Percentiles rank a stretch among this genome's conserved stretches.
Evolutionary conservation across 345 rosid species (phyloP).

Genomic region (Aquilaria malaccensis): DNA sequence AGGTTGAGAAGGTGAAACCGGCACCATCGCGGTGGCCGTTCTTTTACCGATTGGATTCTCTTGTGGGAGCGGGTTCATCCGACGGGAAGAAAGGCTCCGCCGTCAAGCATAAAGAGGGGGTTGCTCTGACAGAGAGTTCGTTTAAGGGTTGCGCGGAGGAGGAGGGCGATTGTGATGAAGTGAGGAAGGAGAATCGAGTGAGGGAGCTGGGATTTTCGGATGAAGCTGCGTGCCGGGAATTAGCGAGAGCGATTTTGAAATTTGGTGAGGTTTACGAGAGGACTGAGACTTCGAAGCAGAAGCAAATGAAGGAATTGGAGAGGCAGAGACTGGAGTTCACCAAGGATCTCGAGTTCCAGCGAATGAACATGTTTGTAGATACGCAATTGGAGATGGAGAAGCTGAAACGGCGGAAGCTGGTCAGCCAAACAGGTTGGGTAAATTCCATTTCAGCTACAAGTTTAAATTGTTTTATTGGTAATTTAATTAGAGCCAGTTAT

Average conservation of each 20-base stretch:
- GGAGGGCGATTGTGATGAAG: conserved; percentile 39
- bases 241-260: conserved; percentile 55
- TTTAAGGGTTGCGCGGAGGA: conserved; percentile 26
- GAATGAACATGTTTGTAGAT: conserved; percentile 67
- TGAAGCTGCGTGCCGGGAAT: conserved; percentile 42
- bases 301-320: conserved; percentile 70
- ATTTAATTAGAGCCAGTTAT: no score
- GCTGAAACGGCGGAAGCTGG: conserved; percentile 30
- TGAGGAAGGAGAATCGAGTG: conserved; percentile 35
- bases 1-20: no score
- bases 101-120: conserved; percentile 16
- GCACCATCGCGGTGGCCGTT: no score
- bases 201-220: conserved; percentile 32
- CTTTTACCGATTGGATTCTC: conserved; percentile 17
- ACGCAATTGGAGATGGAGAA: conserved; percentile 62
- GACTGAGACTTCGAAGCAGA: conserved; percentile 54
- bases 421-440: conserved; percentile 22
- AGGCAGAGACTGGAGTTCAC: conserved; percentile 71
- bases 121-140: conserved; percentile 36
- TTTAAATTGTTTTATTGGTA: no score
- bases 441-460: no score
- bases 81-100: conserved; percentile 23
- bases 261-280: conserved; percentile 68
- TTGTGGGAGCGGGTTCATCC: conserved; percentile 39
- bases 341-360: conserved; percentile 58